Conservation (phyloP, 192 early-diverging fungal species). For the Funneliformis geosporum region DNA sequence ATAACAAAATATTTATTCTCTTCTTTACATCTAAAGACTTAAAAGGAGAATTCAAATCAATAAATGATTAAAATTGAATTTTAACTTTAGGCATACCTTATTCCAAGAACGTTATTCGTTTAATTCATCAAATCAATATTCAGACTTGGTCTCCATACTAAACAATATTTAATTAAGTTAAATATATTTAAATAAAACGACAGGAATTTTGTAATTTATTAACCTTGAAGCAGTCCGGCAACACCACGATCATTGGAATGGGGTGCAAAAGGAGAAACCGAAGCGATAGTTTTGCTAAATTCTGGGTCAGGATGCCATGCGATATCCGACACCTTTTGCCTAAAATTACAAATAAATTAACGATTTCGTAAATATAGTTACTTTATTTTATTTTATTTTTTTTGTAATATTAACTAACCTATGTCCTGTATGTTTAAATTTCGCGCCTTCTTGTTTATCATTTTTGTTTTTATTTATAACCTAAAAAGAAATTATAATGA, state of each 20-base stretch:
- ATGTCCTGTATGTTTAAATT: background rate
- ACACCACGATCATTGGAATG: background rate
- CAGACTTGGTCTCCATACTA: background rate
- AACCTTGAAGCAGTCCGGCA: background rate
- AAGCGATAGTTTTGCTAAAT: background rate
- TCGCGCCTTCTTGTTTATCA: background rate
- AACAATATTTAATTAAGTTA: background rate
- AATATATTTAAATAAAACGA: background rate
- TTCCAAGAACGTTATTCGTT: background rate
- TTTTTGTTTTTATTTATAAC: background rate
- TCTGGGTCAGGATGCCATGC: conserved; percentile 18
- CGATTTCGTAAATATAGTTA: background rate
- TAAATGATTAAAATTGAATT: background rate
- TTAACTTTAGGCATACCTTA: background rate
- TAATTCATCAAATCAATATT: background rate
- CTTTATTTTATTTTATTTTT: too few relatives aligned
- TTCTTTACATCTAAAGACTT: too few relatives aligned
- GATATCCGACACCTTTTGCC: conserved; percentile 3
- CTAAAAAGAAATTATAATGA: background rate
- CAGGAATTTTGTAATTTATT: background rate
- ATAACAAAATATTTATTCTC: too few relatives aligned
- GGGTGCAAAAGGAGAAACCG: background rate
- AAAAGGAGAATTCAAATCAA: too few relatives aligned
- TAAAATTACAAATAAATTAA: background rate
- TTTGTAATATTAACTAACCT: background rate